These are phyloP conservation scores for Venturia carpophila DNA, from an alignment of 2,329 filamentous ascomycete species.

Conservation along the genomic window DNA sequence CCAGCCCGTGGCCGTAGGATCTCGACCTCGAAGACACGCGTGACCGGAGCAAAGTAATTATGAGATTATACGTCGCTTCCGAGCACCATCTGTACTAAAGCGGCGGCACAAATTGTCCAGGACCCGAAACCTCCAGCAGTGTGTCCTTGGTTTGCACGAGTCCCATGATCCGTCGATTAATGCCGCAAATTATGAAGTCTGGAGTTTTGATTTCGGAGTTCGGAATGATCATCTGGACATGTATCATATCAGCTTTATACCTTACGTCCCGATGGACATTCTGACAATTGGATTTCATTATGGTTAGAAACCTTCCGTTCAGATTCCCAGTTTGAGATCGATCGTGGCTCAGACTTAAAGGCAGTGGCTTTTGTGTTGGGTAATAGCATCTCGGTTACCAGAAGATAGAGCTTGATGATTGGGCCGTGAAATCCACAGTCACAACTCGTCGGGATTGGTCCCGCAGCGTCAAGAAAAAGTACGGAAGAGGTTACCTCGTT, in stretches of 20 bases:
- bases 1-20: conserved; percentile 30
- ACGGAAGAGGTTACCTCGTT: too few relatives aligned
- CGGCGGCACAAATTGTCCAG: not conserved
- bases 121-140: not conserved
- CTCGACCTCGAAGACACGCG: conserved; percentile 12
- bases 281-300: not conserved
- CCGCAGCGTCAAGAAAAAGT: too few relatives aligned
- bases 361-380: not conserved
- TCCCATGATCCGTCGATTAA: not conserved
- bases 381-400: not conserved
- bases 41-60: not conserved
- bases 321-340: not conserved
- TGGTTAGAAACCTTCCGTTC: not conserved
- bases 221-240: not conserved
- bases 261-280: not conserved
- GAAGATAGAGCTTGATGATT: not conserved
- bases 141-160: not conserved
- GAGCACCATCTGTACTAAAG: not conserved
- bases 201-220: conserved; percentile 2
- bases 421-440: not conserved
- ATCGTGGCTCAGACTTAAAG: not conserved
- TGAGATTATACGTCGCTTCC: not conserved
- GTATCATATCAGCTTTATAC: conserved; percentile 7
- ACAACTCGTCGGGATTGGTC: too few relatives aligned
- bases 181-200: not conserved